phyloP scores from a whole-genome alignment of 306 rosid genomes.

The Begonia loranthoides region DNA sequence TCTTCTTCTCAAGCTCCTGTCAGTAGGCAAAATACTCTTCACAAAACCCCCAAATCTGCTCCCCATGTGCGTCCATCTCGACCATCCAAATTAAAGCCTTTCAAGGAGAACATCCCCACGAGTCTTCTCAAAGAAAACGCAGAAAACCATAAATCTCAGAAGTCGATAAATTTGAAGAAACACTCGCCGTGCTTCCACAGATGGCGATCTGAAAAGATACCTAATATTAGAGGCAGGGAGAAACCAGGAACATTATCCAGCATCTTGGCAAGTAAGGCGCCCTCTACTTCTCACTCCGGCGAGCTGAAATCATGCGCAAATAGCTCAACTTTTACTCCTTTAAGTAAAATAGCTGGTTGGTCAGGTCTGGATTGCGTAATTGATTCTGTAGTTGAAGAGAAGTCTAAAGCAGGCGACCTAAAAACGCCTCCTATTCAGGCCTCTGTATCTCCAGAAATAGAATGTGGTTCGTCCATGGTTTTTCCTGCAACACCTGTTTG shows the following conservation, averaged over 20 bases:
- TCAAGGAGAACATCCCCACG: conserved; percentile 35
- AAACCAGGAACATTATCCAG: conserved; percentile 26
- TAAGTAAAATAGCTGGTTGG: conserved; percentile 22
- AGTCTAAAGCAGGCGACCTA: conserved; percentile 16
- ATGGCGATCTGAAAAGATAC: conserved; percentile 46
- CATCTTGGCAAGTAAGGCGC: conserved; percentile 10
- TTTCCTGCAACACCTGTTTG: conserved; percentile 41
- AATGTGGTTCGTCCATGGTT: conserved; percentile 39
- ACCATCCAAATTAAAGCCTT: conserved; percentile 22
- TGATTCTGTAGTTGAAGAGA: conserved; percentile 21
- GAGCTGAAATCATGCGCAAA: conserved; percentile 13
- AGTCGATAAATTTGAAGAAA: conserved; percentile 14
- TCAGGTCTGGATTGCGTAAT: conserved; percentile 14
- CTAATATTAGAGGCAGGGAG: conserved; percentile 20
- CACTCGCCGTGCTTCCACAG: conserved; percentile 44
- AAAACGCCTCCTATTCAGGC: conserved; percentile 64
- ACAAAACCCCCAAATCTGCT: conserved; percentile 36
- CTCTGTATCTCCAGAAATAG: conserved; percentile 77
- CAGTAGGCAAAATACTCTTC: conserved; percentile 15
- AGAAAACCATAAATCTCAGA: conserved; percentile 13
- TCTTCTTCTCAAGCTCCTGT: conserved; percentile 32
- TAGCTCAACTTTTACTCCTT: conserved; percentile 33
- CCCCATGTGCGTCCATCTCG: conserved; percentile 16
- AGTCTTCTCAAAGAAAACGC: conserved; percentile 12
- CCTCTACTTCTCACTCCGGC: conserved; percentile 16